Base-by-base conservation (phyloP, 2,329 filamentous ascomycete genomes). In the Epichloe uncinata region DNA sequence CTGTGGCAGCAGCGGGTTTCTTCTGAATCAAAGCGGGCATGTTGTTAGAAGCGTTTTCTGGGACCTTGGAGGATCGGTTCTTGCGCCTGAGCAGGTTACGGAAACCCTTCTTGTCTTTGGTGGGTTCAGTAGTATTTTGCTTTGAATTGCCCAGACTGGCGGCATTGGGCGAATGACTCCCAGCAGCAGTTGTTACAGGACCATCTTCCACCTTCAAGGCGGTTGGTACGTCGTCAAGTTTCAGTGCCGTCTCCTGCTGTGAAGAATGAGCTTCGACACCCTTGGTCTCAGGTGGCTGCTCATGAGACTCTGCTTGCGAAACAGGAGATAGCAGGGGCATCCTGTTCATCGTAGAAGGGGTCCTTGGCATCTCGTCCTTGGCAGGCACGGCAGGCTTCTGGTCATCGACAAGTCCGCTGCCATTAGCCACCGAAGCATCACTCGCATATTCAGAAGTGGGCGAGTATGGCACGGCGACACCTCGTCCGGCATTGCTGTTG, bases 401-500 rank as follows among this genome's bases (percentile, higher is more conserved):
- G 8, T 42, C 49, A 3, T 2, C 22, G 36, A 34, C 36, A 33
- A 30, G 33, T 11, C 38, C 43, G 40, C 51, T 53, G 16, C 50
- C 47, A 20, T 48, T 48, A 15, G 46, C 42, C n/a, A 51, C 36
- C n/a, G 56, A 51, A 20, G 15, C 35, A n/a, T 57, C 62, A 35
- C 61, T 63, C n/a, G 60, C 45, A 15, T 62, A 59, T 22, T 66
- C 67, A 26, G 71, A 68, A 49, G 57, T 40, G 58, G 46, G 61
- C 57, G 13, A 64, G 8, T 33, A 60, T 12, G 64, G 61, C 34
- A 69, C 55, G 16, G 63, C 52, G 38, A 70, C 55, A 12, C 87
- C 87, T 52, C 79, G 85, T 20, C 90, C 89, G 41, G 85, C 82
- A 56, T 75, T 79, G 45, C 70, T 72, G 61, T 94, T 83, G 43